Percentiles rank a stretch among this genome's conserved stretches.
Conservation (phyloP, 2,329 filamentous ascomycete species). For the Penicillium sp. region DNA sequence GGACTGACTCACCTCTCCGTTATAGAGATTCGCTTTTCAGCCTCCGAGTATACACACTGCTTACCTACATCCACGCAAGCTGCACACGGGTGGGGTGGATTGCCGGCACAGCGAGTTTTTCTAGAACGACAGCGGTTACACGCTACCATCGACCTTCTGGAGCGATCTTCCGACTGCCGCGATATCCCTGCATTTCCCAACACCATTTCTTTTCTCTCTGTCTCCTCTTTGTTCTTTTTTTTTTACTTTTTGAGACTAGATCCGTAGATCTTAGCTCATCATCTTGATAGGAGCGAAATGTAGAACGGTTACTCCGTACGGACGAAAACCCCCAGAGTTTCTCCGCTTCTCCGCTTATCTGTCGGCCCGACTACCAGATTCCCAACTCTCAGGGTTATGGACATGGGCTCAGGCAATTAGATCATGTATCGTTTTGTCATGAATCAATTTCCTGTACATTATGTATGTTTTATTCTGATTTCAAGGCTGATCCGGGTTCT, state of each 20-base stretch:
- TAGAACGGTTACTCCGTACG: neutral
- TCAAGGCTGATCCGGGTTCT: too few species aligned
- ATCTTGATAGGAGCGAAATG: neutral
- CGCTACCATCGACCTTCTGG: constrained; percentile 31
- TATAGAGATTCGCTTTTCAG: constrained; percentile 38
- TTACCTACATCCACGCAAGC: constrained; percentile 35
- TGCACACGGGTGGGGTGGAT: constrained; percentile 36
- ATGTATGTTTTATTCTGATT: too few species aligned
- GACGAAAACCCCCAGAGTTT: neutral
- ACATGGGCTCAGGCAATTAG: too few species aligned
- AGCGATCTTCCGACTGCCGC: constrained; percentile 21
- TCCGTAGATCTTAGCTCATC: neutral
- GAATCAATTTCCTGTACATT: too few species aligned
- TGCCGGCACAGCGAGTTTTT: constrained; percentile 39
- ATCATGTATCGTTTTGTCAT: too few species aligned
- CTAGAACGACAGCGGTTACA: constrained; percentile 40
- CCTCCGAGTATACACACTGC: constrained; percentile 38
- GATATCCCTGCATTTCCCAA: constrained; percentile 17
- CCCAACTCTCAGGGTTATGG: too few species aligned
- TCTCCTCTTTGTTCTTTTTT: neutral
- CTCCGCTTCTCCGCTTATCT: constrained; percentile 1
- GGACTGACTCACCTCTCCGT: constrained; percentile 32
- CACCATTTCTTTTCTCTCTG: constrained; percentile 9
- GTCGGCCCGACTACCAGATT: neutral
- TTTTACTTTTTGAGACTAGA: neutral